Conservation (phyloP, 805 yeast genomes). For the Crinitomyces ghanaensis region DNA sequence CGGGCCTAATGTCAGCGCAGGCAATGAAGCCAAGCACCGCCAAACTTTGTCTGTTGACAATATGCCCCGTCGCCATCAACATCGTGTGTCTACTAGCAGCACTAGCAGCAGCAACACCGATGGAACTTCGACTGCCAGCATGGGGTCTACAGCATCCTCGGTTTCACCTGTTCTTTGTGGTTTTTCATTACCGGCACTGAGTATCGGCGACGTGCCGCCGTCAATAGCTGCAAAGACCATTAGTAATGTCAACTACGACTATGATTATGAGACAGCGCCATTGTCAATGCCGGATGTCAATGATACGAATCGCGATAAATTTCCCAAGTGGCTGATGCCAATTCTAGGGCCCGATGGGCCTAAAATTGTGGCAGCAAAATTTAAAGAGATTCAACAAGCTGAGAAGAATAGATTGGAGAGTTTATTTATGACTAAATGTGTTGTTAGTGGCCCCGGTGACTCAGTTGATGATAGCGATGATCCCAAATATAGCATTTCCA, state of each 20-base stretch:
- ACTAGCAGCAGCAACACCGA: no score
- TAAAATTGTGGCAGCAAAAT: constrained; percentile 37
- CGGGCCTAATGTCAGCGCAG: no score
- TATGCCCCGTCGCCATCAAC: no score
- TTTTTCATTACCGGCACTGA: no score
- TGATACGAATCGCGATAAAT: constrained; percentile 9
- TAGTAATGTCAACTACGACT: constrained; percentile 20
- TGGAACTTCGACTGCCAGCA: no score
- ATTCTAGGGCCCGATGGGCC: constrained; percentile 30
- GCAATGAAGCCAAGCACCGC: no score
- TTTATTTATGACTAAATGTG: constrained; percentile 24
- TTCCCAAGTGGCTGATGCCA: constrained; percentile 47
- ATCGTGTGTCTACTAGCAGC: no score
- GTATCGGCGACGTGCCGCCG: no score
- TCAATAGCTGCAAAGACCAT: no score
- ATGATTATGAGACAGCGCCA: constrained; percentile 20
- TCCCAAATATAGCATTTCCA: constrained; percentile 40
- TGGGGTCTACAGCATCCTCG: no score
- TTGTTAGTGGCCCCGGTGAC: constrained; percentile 6
- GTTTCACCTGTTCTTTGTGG: no score
- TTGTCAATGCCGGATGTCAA: constrained; percentile 7
- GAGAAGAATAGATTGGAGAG: constrained; percentile 58
- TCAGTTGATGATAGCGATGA: constrained; percentile 15
- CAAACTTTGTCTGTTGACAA: no score
- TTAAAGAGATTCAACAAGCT: constrained; percentile 52